These are phyloP conservation scores for Cryptosporidium sp. DNA, from an alignment of 169 alveolate genomes.

Conservation along the genomic window DNA sequence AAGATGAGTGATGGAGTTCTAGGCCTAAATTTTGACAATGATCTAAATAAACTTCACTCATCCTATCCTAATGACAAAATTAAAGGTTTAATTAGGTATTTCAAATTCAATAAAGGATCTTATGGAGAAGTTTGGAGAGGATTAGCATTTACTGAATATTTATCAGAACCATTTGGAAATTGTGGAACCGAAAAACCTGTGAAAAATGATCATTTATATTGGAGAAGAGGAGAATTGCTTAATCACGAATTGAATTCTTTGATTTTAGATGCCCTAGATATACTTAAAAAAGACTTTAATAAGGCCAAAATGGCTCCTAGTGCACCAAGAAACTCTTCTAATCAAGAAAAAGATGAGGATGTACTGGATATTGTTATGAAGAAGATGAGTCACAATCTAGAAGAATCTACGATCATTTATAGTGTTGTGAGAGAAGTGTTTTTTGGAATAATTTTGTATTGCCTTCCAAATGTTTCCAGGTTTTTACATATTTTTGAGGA, in stretches of 20 bases:
- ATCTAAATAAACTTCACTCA: background rate
- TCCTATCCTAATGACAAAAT: background rate
- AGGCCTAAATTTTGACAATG: background rate
- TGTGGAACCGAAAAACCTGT: constrained; percentile 13
- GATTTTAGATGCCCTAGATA: constrained; percentile 36
- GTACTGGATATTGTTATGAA: constrained; percentile 67
- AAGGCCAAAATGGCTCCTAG: background rate
- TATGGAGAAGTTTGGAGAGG: constrained; percentile 76
- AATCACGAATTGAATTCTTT: constrained; percentile 41
- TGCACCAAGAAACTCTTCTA: background rate
- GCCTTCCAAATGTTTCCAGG: constrained; percentile 58
- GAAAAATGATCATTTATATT: background rate
- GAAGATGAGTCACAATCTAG: constrained; percentile 28
- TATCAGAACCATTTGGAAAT: constrained; percentile 37
- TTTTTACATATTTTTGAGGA: constrained; percentile 71
- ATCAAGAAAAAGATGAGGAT: background rate
- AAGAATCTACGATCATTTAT: background rate
- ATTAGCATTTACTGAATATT: constrained; percentile 59
- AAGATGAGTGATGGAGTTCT: background rate
- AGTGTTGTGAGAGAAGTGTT: constrained; percentile 63
- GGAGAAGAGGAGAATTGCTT: constrained; percentile 68
- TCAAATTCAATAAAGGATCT: constrained; percentile 56
- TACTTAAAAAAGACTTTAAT: constrained; percentile 9
- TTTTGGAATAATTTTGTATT: constrained; percentile 63
- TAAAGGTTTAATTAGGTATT: constrained; percentile 47